These are phyloP conservation scores for Kentomonas sorsogonicus DNA, from an alignment of 208 protist species.

Conservation along the genomic window DNA sequence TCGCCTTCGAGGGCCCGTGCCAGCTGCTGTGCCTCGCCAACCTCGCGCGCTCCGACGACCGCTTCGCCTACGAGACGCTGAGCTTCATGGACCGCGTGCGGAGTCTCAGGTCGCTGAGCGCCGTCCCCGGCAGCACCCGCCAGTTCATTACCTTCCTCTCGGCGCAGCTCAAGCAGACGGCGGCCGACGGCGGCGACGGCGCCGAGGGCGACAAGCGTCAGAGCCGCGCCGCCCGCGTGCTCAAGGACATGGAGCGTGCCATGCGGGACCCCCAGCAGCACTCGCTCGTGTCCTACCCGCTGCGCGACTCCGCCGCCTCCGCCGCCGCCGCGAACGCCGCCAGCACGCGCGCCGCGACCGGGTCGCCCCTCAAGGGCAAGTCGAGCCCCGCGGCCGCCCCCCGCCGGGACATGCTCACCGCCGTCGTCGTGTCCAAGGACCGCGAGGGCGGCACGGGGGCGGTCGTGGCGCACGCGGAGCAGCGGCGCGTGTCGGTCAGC, in stretches of 20 bases:
- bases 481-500: constrained; percentile 11
- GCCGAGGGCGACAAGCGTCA: constrained; percentile 12
- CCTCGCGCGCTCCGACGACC: constrained; percentile 18
- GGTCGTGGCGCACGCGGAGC: constrained; percentile 15
- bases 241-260: not conserved
- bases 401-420: constrained; percentile 8
- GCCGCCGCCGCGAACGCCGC: not conserved
- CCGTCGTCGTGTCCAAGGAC: constrained; percentile 4
- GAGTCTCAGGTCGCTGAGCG: too few relatives aligned
- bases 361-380: too few relatives aligned
- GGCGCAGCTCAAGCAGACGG: too few relatives aligned
- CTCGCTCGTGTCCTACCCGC: not conserved
- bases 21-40: constrained; percentile 23
- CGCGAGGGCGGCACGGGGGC: not conserved
- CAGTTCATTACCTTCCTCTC: too few relatives aligned
- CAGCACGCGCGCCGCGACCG: too few relatives aligned
- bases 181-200: constrained; percentile 27
- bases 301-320: not conserved
- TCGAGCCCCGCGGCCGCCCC: too few relatives aligned
- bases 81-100: constrained; percentile 5
- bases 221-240: too few relatives aligned
- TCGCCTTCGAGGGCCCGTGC: constrained; percentile 26
- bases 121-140: too few relatives aligned
- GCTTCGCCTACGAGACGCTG: constrained; percentile 18
- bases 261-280: not conserved